phyloP scores from a whole-genome alignment of 306 rosid genomes.

The Gleditsia sinensis region DNA sequence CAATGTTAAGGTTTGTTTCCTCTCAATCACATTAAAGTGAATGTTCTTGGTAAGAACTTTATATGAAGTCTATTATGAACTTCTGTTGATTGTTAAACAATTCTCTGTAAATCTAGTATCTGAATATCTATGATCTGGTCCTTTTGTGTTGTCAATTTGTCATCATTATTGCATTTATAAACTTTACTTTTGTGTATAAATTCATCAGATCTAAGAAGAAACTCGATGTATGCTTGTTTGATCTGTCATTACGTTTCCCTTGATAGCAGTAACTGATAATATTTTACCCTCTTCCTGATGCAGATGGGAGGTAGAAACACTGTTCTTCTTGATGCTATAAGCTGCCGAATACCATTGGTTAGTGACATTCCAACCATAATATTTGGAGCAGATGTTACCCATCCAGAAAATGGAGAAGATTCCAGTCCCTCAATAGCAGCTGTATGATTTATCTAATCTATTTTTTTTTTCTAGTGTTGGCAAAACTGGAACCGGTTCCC shows the following conservation, averaged over 20 bases:
- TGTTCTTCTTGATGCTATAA: slow-evolving; percentile 88
- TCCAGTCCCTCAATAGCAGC: slow-evolving; percentile 96
- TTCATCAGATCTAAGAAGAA: not conserved
- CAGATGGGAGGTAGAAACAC: slow-evolving; percentile 99
- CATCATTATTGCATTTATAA: slow-evolving; percentile 3
- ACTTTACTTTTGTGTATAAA: not conserved
- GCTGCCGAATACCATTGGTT: slow-evolving; percentile 93
- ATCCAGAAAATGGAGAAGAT: slow-evolving; percentile 96
- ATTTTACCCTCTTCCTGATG: slow-evolving; percentile 26
- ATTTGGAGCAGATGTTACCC: slow-evolving; percentile 94
- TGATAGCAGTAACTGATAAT: not conserved
- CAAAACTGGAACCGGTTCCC: too few species aligned
- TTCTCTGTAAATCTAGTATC: not conserved
- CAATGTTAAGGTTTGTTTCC: slow-evolving; percentile 76
- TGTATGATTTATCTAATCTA: slow-evolving; percentile 44
- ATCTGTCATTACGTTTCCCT: not conserved
- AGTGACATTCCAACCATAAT: slow-evolving; percentile 93
- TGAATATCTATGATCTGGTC: too few species aligned
- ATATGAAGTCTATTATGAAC: not conserved
- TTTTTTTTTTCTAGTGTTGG: too few species aligned
- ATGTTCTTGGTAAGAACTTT: not conserved
- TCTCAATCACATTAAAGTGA: slow-evolving; percentile 8
- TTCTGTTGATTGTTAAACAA: not conserved
- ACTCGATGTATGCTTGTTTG: not conserved
- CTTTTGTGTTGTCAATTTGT: not conserved